Percentiles rank a stretch among this genome's conserved stretches.
phyloP scores from a whole-genome alignment of 805 yeast species.

The Teunomyces aglyptinius region DNA sequence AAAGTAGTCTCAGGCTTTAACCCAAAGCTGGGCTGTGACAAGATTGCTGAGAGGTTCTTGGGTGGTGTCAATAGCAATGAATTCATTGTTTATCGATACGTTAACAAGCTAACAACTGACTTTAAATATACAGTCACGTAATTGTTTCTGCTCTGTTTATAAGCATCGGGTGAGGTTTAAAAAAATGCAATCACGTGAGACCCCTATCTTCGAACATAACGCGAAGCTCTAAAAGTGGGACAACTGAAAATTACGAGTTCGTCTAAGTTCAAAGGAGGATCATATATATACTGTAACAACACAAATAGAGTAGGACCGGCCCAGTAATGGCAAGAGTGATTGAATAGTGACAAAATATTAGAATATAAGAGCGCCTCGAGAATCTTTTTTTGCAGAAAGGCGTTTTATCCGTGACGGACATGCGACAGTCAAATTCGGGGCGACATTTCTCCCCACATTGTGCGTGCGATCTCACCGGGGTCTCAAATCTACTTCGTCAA shows the following conservation, averaged over 20 bases:
- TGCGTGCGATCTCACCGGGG: too few species aligned
- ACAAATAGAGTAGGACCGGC: not conserved
- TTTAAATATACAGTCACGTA: not conserved
- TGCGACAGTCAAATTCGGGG: too few species aligned
- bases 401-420: too few species aligned
- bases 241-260: not conserved
- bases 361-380: too few species aligned
- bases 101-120: not conserved
- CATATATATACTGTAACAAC: not conserved
- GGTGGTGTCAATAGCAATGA: slow-evolving; percentile 11
- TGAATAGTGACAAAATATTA: too few species aligned
- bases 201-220: not conserved
- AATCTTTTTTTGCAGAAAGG: too few species aligned
- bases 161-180: not conserved
- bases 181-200: not conserved
- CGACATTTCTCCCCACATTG: too few species aligned
- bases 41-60: slow-evolving; percentile 16
- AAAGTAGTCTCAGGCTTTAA: slow-evolving; percentile 16
- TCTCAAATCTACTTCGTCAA: too few species aligned
- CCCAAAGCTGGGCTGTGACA: slow-evolving; percentile 12
- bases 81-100: not conserved
- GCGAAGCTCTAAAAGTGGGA: not conserved
- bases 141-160: not conserved
- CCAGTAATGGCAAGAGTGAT: too few species aligned
- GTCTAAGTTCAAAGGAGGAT: not conserved